Evolutionary conservation across 768 basidiomycete species (phyloP).

Genomic region (Gymnopilus junonius): DNA sequence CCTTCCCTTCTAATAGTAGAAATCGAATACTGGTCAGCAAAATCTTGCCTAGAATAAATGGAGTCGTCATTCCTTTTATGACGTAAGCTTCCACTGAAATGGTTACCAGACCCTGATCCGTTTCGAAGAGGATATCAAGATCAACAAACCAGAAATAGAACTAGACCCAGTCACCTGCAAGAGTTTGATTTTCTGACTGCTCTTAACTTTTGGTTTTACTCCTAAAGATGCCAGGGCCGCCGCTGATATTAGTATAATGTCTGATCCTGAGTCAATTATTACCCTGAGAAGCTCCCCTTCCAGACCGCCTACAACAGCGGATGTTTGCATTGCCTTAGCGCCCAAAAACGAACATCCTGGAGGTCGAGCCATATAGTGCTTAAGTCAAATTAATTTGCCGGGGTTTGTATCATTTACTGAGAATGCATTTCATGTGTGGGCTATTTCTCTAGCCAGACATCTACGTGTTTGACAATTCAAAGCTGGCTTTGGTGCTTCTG

Average conservation of each 20-base stretch:
- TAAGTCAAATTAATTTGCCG: slow-evolving; percentile 18
- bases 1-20: slow-evolving; percentile 25
- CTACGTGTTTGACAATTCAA: neutral
- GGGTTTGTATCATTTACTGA: neutral
- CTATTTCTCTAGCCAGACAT: slow-evolving; percentile 4
- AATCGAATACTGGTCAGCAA: slow-evolving; percentile 35
- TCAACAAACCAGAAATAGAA: slow-evolving; percentile 30
- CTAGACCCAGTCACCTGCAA: slow-evolving; percentile 36
- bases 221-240: slow-evolving; percentile 5
- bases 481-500: neutral
- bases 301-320: neutral
- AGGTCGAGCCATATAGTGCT: slow-evolving; percentile 24
- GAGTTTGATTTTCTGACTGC: slow-evolving; percentile 32
- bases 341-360: slow-evolving; percentile 39
- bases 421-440: neutral
- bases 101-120: slow-evolving; percentile 23
- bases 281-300: slow-evolving; percentile 6
- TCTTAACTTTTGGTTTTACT: slow-evolving; percentile 17
- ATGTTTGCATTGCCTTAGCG: slow-evolving; percentile 24
- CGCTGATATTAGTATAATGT: slow-evolving; percentile 39
- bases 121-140: slow-evolving; percentile 29
- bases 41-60: slow-evolving; percentile 38
- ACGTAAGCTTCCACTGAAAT: slow-evolving; percentile 34
- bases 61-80: slow-evolving; percentile 31
- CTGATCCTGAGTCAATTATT: slow-evolving; percentile 36